Base-by-base conservation (phyloP, 2,329 filamentous ascomycete species). In the Xylariaceae sp. region DNA sequence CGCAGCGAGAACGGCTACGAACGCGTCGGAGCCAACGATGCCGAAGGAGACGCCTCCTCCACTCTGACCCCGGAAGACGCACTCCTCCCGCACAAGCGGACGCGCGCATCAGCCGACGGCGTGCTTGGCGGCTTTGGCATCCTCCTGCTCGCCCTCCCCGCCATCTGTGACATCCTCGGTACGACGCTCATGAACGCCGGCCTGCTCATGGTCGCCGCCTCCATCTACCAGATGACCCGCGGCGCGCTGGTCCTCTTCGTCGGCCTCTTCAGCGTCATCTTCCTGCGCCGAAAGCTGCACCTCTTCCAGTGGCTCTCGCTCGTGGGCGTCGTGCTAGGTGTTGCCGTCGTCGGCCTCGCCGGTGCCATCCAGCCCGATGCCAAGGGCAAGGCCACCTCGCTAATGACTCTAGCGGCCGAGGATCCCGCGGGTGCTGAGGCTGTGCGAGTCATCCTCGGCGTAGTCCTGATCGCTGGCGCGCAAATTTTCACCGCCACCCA, bases 101-200 rank as follows among this genome's bases (percentile, higher is more conserved):
- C 41, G 11, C 5, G 30, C 23, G 4, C 17, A 13, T 51, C 55
- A 2, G 80, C 81, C 53, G 75, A 80, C 10, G 84, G 86, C 30
- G 80, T 86, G 2, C 82, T 97, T 18, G 78, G 78, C 41, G 93
- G 93, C 9, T 84, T 80, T 74, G 87, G 84, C 62, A 81, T 96
- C 17, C 70, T 88, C 3, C 75, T 97, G 35, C 82, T 99, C 56
- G 88, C 92, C 6, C 78, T 96, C 9, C 94, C 94, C 1, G 90
- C 94, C 48, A 88, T 92, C 71, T 97, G 92, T 76, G 94, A 99
- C 73, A 96, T 97, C 65, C 86, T 89, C 23, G 94, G 91, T 52
- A 99, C 94, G 3, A 99, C 94, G 3, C 82, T 97, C 57, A 97
- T 99, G 92, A 99, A 99, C 71, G 89, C 91, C 3, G 94, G 94